Evolutionary conservation across 495 filamentous ascomycete species (phyloP).

Genomic region (Talaromyces thailandensis): DNA sequence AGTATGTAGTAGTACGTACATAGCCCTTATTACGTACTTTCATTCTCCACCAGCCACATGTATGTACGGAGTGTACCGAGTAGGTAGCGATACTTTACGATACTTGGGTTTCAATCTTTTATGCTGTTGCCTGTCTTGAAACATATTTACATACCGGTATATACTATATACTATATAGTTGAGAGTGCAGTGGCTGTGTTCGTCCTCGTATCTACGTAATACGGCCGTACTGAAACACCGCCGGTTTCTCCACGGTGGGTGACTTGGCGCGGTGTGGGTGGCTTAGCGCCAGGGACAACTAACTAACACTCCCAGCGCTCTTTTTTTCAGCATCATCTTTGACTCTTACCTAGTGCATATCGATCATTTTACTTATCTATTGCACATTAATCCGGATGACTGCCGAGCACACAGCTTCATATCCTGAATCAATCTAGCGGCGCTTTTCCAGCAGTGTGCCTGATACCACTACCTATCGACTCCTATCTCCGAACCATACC

Average conservation of each 20-base stretch:
- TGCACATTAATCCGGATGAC: not conserved
- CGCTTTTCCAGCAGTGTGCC: not conserved
- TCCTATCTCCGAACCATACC: not conserved
- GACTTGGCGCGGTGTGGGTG: not conserved
- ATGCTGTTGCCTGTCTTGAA: not conserved
- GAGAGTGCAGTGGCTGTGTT: not conserved
- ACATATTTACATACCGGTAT: not conserved
- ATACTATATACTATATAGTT: not conserved
- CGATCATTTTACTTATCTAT: not conserved
- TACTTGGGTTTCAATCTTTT: not conserved
- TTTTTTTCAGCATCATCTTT: not conserved
- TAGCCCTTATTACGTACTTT: too few relatives aligned
- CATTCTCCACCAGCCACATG: not conserved
- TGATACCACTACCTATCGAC: not conserved
- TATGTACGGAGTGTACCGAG: too few relatives aligned
- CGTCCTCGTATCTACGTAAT: not conserved
- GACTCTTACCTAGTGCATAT: not conserved
- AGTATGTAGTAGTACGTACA: too few relatives aligned
- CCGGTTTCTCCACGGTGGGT: not conserved
- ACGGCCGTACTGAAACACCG: not conserved
- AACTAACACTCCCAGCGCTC: not conserved
- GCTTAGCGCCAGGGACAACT: conserved; percentile 1
- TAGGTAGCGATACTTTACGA: too few relatives aligned
- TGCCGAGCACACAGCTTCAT: not conserved
- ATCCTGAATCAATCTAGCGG: not conserved